Percentiles rank a stretch among this genome's conserved stretches.
Conservation (phyloP, 306 rosid species). For the Carpinus viminea region DNA sequence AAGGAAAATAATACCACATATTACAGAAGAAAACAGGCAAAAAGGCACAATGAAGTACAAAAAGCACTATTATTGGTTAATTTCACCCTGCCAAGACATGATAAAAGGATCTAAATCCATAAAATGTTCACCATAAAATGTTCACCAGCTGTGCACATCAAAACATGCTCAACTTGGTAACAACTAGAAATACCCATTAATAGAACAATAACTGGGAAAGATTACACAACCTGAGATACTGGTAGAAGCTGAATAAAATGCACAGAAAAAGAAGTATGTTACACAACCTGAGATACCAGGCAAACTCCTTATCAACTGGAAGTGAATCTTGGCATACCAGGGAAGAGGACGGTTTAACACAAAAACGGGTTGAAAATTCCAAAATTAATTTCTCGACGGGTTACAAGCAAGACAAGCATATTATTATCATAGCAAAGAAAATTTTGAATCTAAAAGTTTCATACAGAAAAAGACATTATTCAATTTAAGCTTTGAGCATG, state of each 20-base stretch:
- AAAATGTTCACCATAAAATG: too few relatives aligned
- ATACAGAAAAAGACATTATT: too few relatives aligned
- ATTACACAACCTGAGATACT: conserved; percentile 33
- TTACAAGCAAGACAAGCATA: too few relatives aligned
- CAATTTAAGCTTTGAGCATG: conserved; percentile 57
- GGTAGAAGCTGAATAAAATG: not conserved
- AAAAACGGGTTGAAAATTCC: not conserved
- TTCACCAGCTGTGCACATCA: not conserved
- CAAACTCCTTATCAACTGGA: too few relatives aligned
- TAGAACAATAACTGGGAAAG: not conserved
- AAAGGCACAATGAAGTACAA: not conserved
- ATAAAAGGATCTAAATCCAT: too few relatives aligned
- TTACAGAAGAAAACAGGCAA: not conserved
- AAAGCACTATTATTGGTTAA: not conserved
- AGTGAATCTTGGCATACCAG: not conserved
- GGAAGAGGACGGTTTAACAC: not conserved
- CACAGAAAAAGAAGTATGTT: not conserved
- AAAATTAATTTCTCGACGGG: not conserved
- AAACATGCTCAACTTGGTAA: not conserved
- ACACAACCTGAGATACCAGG: too few relatives aligned
- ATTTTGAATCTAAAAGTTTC: too few relatives aligned
- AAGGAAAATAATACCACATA: conserved; percentile 1
- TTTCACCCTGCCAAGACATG: not conserved
- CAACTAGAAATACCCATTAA: not conserved
- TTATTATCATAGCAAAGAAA: too few relatives aligned